These are phyloP conservation scores for Fusarium beomiforme DNA, from an alignment of 2,329 filamentous ascomycete species.

Conservation along the genomic window DNA sequence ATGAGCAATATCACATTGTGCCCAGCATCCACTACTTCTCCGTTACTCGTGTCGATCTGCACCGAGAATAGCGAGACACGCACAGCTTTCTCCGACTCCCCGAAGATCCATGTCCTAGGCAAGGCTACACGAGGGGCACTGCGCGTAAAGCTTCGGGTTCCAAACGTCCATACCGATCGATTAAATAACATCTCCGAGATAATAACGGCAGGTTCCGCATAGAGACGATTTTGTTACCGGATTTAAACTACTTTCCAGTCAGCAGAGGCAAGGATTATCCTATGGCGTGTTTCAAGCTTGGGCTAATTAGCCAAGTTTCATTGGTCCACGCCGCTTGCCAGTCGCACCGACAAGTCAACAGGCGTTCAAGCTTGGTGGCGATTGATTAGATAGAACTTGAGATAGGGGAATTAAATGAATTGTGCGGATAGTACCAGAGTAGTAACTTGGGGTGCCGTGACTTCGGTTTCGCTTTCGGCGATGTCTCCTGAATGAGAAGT, in stretches of 20 bases:
- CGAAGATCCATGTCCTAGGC: not conserved
- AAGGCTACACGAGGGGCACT: not conserved
- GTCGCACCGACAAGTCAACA: not conserved
- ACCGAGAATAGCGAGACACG: not conserved
- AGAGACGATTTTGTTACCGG: not conserved
- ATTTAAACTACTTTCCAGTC: not conserved
- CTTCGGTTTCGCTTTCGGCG: too few relatives aligned
- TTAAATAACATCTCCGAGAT: not conserved
- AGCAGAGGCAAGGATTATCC: not conserved
- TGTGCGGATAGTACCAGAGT: too few relatives aligned
- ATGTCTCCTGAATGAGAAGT: too few relatives aligned
- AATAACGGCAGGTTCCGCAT: not conserved
- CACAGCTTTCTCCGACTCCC: not conserved
- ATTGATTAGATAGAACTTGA: not conserved
- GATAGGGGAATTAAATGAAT: not conserved
- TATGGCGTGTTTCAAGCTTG: not conserved
- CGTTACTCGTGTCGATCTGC: not conserved
- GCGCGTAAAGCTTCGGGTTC: not conserved
- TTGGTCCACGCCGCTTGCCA: not conserved
- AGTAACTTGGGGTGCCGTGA: not conserved
- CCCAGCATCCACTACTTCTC: fast-evolving
- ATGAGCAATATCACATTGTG: not conserved
- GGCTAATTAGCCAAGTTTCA: not conserved
- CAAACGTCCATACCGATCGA: not conserved
- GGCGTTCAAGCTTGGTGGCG: not conserved